phyloP scores from a whole-genome alignment of 1,139 yeast species.

The Sugiyamaella castrensis region DNA sequence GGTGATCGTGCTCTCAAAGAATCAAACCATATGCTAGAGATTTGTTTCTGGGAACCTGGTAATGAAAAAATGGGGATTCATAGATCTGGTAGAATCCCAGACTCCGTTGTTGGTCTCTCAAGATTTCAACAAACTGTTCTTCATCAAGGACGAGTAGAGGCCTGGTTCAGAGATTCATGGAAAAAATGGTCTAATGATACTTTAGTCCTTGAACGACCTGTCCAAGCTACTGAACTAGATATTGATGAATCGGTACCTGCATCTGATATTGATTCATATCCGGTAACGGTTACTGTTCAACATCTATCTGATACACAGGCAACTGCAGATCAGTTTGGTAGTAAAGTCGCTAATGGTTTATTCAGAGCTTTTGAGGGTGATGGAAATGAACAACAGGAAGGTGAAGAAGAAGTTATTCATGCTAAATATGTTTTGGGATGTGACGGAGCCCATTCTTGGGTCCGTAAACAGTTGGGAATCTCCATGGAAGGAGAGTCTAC shows the following conservation, averaged over 20 bases:
- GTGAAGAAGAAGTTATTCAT: slow-evolving; percentile 24
- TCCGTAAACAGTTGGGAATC: slow-evolving; percentile 34
- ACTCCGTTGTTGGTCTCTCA: slow-evolving; percentile 36
- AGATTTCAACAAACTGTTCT: slow-evolving; percentile 38
- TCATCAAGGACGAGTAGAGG: slow-evolving; percentile 40
- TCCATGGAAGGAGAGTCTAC: slow-evolving; percentile 41
- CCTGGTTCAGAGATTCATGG: slow-evolving; percentile 35
- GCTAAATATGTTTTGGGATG: slow-evolving; percentile 41
- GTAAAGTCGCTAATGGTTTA: slow-evolving; percentile 34
- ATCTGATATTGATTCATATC: slow-evolving; percentile 33
- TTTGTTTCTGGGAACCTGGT: slow-evolving; percentile 27
- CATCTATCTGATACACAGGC: slow-evolving; percentile 27
- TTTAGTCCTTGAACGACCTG: slow-evolving; percentile 34
- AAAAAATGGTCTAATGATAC: slow-evolving; percentile 32
- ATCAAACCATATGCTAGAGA: slow-evolving; percentile 36
- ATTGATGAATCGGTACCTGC: slow-evolving; percentile 29
- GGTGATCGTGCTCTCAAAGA: slow-evolving; percentile 36
- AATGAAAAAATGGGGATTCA: slow-evolving; percentile 16
- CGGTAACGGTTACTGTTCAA: slow-evolving; percentile 35
- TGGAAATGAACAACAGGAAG: slow-evolving; percentile 16
- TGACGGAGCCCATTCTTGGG: slow-evolving; percentile 44
- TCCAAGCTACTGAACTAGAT: slow-evolving; percentile 31
- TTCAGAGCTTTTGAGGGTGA: slow-evolving; percentile 39
- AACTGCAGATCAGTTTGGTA: slow-evolving; percentile 35
- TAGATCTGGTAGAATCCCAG: slow-evolving; percentile 35